These are phyloP conservation scores for Solanum rostratum DNA, from an alignment of 257 asterid species.

Conservation along the genomic window DNA sequence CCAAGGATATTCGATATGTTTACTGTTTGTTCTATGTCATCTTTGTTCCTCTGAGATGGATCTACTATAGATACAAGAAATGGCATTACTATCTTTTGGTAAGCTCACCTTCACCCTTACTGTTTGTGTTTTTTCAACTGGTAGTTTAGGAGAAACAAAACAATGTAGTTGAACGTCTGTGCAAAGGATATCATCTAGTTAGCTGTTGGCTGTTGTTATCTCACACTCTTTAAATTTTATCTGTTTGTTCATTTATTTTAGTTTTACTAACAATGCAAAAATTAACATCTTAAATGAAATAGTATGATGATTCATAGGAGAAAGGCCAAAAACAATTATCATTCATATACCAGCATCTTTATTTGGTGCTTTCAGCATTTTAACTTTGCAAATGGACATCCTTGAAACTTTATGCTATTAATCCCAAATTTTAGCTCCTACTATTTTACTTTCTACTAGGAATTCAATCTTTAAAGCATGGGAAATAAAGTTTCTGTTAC, in stretches of 20 bases:
- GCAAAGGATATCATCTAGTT: not conserved
- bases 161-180: not conserved
- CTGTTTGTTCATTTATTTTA: not conserved
- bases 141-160: not conserved
- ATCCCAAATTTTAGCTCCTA: not conserved
- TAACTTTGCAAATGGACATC: not conserved
- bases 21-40: conserved; percentile 76
- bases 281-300: not conserved
- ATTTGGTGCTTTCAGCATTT: not conserved
- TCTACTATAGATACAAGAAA: conserved; percentile 89
- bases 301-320: not conserved
- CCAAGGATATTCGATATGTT: conserved; percentile 77
- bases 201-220: not conserved
- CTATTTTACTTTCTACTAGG: not conserved
- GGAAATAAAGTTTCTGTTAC: not conserved
- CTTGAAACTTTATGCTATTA: not conserved
- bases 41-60: conserved; percentile 98
- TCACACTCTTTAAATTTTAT: not conserved
- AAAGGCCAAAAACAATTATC: not conserved
- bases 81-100: conserved; percentile 99
- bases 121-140: not conserved
- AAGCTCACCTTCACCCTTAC: conserved; percentile 7
- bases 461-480: not conserved
- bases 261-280: not conserved
- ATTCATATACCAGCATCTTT: not conserved